Conservation (phyloP, 768 basidiomycete genomes). For the Tephrocybe sp. region DNA sequence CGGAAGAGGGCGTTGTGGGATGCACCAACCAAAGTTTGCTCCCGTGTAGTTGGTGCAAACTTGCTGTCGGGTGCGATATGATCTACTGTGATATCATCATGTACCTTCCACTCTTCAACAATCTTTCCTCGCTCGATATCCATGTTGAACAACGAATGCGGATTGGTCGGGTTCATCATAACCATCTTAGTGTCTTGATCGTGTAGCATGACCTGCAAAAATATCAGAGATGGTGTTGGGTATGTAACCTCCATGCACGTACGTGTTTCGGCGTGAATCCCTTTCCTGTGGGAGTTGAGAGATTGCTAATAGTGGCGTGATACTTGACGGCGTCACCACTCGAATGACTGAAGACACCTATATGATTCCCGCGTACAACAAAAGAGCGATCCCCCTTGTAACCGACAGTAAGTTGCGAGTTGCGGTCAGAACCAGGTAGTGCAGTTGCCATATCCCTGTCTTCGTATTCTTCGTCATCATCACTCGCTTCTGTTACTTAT, state of each 20-base stretch:
- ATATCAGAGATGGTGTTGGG: slow-evolving; percentile 9
- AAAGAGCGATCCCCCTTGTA: slow-evolving; percentile 95
- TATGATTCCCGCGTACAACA: slow-evolving; percentile 88
- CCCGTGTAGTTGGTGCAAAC: slow-evolving; percentile 88
- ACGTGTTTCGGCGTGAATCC: slow-evolving; percentile 87
- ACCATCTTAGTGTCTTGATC: slow-evolving; percentile 97
- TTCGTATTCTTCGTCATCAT: slow-evolving; percentile 38
- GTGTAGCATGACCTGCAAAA: slow-evolving; percentile 85
- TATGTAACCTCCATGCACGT: slow-evolving; percentile 13
- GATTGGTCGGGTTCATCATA: slow-evolving; percentile 79
- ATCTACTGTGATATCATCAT: slow-evolving; percentile 82
- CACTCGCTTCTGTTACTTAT: slow-evolving; percentile 37
- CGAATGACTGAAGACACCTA: slow-evolving; percentile 85
- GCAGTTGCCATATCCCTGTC: slow-evolving; percentile 45
- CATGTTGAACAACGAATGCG: slow-evolving; percentile 83
- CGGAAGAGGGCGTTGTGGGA: slow-evolving; percentile 97
- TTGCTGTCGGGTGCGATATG: slow-evolving; percentile 93
- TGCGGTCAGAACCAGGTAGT: slow-evolving; percentile 60
- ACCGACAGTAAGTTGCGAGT: slow-evolving; percentile 89
- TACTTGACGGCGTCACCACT: slow-evolving; percentile 76
- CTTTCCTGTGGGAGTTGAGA: slow-evolving; percentile 78
- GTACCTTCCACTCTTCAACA: slow-evolving; percentile 99
- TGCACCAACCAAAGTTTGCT: slow-evolving; percentile 91
- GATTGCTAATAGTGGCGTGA: slow-evolving; percentile 81
- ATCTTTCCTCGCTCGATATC: slow-evolving; percentile 95